These are phyloP conservation scores for Malus orientalis DNA, from an alignment of 306 rosid genomes.

Conservation along the genomic window DNA sequence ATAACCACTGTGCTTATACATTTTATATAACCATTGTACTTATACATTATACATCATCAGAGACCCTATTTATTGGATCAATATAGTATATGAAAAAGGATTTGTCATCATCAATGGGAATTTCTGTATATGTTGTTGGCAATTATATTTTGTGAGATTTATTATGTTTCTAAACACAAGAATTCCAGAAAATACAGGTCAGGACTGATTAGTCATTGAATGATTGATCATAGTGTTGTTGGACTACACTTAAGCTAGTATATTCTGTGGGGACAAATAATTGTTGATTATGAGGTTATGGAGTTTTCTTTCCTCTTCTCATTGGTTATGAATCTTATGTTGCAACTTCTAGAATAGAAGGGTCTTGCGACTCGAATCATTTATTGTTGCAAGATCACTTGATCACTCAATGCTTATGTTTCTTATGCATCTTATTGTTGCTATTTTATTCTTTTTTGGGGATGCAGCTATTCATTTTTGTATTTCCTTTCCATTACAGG, in stretches of 20 bases:
- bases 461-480: neutral
- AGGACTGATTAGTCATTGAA: neutral
- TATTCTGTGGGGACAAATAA: neutral
- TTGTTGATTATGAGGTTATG: too few species aligned
- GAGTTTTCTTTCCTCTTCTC: too few species aligned
- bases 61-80: too few species aligned
- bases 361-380: neutral
- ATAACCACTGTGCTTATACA: too few species aligned
- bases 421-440: neutral
- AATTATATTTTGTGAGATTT: neutral
- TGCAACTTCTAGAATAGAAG: neutral
- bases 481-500: conserved; percentile 33
- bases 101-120: too few species aligned
- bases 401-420: neutral
- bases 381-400: neutral
- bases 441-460: too few species aligned
- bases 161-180: neutral
- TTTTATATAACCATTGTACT: too few species aligned
- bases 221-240: neutral
- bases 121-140: neutral
- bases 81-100: too few species aligned
- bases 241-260: neutral
- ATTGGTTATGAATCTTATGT: neutral
- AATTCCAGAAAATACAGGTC: too few species aligned
- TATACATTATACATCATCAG: too few species aligned